Evolutionary conservation across 495 filamentous ascomycete species (phyloP), one percentile per base, ranked within the genome.

Genomic region (Astrothelium macrocarpum): DNA sequence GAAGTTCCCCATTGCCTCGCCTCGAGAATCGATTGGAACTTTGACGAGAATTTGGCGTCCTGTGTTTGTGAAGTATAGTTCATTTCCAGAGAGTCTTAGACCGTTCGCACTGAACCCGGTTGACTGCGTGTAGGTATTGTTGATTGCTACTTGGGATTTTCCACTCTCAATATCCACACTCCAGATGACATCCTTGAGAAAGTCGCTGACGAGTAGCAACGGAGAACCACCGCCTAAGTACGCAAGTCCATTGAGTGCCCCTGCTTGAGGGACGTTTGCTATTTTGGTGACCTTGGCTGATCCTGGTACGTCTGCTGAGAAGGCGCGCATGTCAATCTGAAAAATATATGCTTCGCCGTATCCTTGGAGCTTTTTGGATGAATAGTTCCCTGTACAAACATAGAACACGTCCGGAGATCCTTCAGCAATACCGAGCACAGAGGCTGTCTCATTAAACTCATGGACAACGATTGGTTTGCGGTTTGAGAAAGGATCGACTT

Each of bases 21-120:
- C 49, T 0, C 4, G 49, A 29, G 49, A 9, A 46, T 71, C 63
- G 53, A 77, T 73, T 25, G 61, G 64, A 23, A 77, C 61, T 16
- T 72, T 68, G 56, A 68, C 72, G 42, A 79, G 70, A 5, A 68
- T 46, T 10, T 34, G 49, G 25, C 65, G 59, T 16, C 67, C 66
- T 0, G 64, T 68, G 60, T 77, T 79, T 31, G 68, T 72, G 65
- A 71, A 79, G 66, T 78, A 78, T 11, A 77, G 60, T 42, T 75
- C 69, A 0, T 67, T 68, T 14, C 69, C 53, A 23, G 63, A 65
- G 25, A 74, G 49, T 49, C 69, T 71, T 0, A 56, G 49, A 1
- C 49, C 49, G 29, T 77, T 28, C 9, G 74, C 76, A 29, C 77
- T 75, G 25, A 77, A 62, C 1, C 72, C 76, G 56, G 20, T 69